Percentiles rank a stretch among this genome's conserved stretches.
These are phyloP conservation scores for Diaporthe ampelina DNA, from an alignment of 2,329 filamentous ascomycete genomes.

Conservation along the genomic window DNA sequence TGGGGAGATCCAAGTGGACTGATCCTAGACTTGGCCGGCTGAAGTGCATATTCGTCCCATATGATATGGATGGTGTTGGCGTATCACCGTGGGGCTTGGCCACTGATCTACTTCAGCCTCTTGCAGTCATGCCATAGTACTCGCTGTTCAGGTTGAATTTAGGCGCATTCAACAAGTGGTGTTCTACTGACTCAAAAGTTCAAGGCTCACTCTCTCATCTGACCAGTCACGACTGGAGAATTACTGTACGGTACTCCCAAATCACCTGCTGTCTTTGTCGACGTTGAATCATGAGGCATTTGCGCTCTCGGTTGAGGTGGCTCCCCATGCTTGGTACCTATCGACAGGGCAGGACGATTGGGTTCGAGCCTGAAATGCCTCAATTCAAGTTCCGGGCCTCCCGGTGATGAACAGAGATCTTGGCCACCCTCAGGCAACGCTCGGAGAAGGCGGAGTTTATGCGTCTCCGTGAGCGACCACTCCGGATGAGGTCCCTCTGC, in stretches of 20 bases:
- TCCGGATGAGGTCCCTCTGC: too few species aligned
- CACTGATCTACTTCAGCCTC: neutral
- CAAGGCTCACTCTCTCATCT: neutral
- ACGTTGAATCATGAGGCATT: too few species aligned
- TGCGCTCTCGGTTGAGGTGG: neutral
- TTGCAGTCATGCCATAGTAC: neutral
- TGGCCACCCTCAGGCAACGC: neutral
- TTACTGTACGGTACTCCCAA: neutral
- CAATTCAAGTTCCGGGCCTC: neutral
- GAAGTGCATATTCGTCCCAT: conserved; percentile 3
- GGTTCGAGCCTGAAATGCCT: neutral
- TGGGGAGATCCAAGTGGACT: neutral
- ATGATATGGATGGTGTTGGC: neutral
- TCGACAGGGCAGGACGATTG: neutral
- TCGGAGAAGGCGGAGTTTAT: neutral
- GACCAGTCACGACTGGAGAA: neutral
- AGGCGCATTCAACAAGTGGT: neutral
- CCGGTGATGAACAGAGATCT: neutral
- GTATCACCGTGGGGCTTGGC: neutral
- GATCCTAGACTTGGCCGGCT: neutral
- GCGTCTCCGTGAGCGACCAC: neutral
- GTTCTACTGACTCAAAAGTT: neutral
- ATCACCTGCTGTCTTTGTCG: too few species aligned
- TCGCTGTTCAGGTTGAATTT: neutral
- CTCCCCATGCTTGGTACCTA: too few species aligned